Conservation (phyloP, 2,329 filamentous ascomycete genomes). For the Botryotinia convoluta region DNA sequence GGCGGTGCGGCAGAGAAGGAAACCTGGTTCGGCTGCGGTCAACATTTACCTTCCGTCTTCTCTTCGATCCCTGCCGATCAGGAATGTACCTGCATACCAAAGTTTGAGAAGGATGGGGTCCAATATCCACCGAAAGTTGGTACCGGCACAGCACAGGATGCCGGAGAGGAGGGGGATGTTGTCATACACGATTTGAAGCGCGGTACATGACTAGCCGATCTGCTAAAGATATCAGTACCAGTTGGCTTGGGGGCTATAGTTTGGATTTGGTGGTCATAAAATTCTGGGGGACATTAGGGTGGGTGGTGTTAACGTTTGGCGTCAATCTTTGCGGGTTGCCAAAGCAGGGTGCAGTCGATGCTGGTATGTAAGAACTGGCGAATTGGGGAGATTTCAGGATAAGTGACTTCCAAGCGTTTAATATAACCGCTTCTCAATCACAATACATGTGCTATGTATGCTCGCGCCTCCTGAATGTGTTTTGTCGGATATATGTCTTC, state of each 20-base stretch:
- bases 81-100: conserved; percentile 53
- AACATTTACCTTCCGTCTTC: conserved; percentile 52
- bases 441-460: background rate
- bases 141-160: conserved; percentile 25
- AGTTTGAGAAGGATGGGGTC: conserved; percentile 50
- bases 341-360: background rate
- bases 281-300: no score
- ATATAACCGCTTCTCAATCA: background rate
- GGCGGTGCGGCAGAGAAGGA: conserved; percentile 43
- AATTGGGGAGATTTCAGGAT: background rate
- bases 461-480: background rate
- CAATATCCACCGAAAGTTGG: conserved; percentile 52
- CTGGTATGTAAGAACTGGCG: background rate
- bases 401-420: background rate
- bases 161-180: conserved; percentile 13
- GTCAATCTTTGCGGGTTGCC: no score
- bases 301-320: background rate
- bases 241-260: background rate
- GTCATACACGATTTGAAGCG: conserved; percentile 18
- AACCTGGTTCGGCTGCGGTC: conserved; percentile 54
- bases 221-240: background rate
- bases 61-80: conserved; percentile 48
- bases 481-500: background rate
- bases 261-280: conserved; percentile 13
- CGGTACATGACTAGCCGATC: conserved; percentile 12